A percentile compares a stretch with the other conserved stretches of the same genome.
Conservation (phyloP, 495 filamentous ascomycete genomes). For the Penicillium crystallinum region DNA sequence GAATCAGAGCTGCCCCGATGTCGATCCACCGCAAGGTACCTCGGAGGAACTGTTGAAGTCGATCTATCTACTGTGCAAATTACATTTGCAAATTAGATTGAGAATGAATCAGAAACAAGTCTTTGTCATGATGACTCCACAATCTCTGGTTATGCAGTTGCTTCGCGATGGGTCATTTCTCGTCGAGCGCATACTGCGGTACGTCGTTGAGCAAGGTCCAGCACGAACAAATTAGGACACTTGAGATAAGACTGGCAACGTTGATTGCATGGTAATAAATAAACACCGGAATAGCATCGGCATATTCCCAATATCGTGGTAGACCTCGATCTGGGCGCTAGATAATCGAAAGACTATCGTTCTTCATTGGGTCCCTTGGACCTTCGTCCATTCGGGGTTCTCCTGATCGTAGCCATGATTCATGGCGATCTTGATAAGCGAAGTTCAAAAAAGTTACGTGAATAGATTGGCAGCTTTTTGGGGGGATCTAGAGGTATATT, state of each 20-base stretch:
- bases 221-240: neutral
- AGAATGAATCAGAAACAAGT: conserved; percentile 3
- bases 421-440: conserved; percentile 2
- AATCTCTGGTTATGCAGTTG: neutral
- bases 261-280: conserved; percentile 6
- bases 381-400: neutral
- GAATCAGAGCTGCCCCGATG: conserved; percentile 7
- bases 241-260: conserved; percentile 12
- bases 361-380: neutral
- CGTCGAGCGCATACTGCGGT: conserved; percentile 1
- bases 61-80: neutral
- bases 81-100: neutral
- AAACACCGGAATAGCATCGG: neutral
- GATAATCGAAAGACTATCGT: neutral
- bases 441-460: neutral
- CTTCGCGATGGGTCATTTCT: conserved; percentile 9
- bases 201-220: neutral
- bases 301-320: neutral
- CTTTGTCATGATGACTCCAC: neutral
- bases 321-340: conserved; percentile 1
- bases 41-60: neutral
- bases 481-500: neutral
- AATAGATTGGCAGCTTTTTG: neutral
- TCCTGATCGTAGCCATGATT: neutral
- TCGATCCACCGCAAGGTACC: conserved; percentile 11